Evolutionary conservation across 2,329 filamentous ascomycete genomes (phyloP).

Genomic region (Talaromyces piceae): DNA sequence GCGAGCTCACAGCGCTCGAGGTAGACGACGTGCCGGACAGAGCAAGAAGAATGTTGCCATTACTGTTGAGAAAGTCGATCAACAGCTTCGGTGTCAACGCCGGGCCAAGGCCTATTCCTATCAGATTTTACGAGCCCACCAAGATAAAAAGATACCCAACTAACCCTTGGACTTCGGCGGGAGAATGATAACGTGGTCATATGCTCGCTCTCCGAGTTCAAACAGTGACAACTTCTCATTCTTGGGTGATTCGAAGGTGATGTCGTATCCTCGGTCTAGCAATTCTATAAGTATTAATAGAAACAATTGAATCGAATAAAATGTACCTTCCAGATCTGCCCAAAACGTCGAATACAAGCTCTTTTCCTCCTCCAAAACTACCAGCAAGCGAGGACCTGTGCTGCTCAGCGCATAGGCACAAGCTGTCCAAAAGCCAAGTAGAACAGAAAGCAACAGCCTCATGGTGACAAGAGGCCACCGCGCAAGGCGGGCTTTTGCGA

Average conservation of each 20-base stretch:
- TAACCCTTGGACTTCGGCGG: constrained; percentile 84
- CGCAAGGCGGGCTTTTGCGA: constrained; percentile 23
- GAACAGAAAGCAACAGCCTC: constrained; percentile 65
- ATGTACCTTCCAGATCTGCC: constrained; percentile 39
- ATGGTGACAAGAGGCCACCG: constrained; percentile 46
- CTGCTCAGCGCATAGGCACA: constrained; percentile 63
- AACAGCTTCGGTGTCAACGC: constrained; percentile 77
- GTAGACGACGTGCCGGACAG: constrained; percentile 66
- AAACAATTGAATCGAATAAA: neutral
- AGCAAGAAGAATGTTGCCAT: constrained; percentile 84
- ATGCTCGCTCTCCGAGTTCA: constrained; percentile 75
- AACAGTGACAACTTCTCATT: constrained; percentile 71
- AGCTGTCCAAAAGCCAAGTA: constrained; percentile 51
- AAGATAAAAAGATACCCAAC: neutral
- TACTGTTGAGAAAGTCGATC: constrained; percentile 81
- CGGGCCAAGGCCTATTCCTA: constrained; percentile 66
- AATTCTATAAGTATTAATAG: neutral
- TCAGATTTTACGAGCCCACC: constrained; percentile 18
- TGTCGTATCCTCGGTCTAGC: constrained; percentile 70
- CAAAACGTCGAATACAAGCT: constrained; percentile 72
- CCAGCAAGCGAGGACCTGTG: constrained; percentile 70
- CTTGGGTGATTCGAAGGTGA: constrained; percentile 78
- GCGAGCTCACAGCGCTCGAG: constrained; percentile 64
- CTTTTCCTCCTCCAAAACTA: constrained; percentile 84
- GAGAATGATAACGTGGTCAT: constrained; percentile 84